Evolutionary conservation across 176 grass and related monocot genomes (phyloP).

Genomic region (Oryza australiensis): DNA sequence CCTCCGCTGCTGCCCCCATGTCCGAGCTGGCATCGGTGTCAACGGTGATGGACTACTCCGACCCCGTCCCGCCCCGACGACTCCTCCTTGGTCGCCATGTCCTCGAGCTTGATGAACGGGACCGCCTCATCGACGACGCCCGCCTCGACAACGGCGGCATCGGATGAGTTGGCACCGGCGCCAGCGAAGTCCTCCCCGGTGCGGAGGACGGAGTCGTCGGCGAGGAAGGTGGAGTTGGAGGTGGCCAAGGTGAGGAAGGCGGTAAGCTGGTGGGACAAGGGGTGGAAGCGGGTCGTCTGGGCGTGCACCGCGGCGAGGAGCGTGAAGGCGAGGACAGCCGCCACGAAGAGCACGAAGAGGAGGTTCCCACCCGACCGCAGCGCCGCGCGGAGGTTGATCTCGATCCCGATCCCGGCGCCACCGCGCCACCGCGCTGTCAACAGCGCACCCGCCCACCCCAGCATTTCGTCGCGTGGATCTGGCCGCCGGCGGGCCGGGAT

Average conservation of each 20-base stretch:
- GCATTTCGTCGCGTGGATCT: conserved; percentile 50
- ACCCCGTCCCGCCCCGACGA: background rate
- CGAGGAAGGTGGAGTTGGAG: conserved; percentile 73
- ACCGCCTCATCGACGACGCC: conserved; percentile 16
- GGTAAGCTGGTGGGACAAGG: conserved; percentile 70
- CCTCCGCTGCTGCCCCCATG: background rate
- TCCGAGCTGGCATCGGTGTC: conserved; percentile 30
- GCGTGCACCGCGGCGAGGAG: conserved; percentile 79
- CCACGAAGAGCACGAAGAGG: conserved; percentile 87
- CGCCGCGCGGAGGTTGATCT: conserved; percentile 46
- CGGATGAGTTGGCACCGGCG: conserved; percentile 20
- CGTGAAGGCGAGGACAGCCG: conserved; percentile 84
- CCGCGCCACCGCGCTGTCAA: background rate
- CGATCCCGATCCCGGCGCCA: background rate
- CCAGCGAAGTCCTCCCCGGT: conserved; percentile 85
- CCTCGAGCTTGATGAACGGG: conserved; percentile 75
- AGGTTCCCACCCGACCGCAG: conserved; percentile 70
- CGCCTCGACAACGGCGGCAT: background rate
- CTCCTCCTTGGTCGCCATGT: conserved; percentile 41
- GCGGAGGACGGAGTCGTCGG: conserved; percentile 78
- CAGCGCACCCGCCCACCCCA: conserved; percentile 34
- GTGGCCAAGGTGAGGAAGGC: conserved; percentile 84
- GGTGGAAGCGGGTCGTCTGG: conserved; percentile 91
- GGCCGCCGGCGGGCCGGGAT: background rate
- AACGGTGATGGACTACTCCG: conserved; percentile 45